phyloP scores from a whole-genome alignment of 2,329 filamentous ascomycete genomes.

The Cladophialophora carrionii region DNA sequence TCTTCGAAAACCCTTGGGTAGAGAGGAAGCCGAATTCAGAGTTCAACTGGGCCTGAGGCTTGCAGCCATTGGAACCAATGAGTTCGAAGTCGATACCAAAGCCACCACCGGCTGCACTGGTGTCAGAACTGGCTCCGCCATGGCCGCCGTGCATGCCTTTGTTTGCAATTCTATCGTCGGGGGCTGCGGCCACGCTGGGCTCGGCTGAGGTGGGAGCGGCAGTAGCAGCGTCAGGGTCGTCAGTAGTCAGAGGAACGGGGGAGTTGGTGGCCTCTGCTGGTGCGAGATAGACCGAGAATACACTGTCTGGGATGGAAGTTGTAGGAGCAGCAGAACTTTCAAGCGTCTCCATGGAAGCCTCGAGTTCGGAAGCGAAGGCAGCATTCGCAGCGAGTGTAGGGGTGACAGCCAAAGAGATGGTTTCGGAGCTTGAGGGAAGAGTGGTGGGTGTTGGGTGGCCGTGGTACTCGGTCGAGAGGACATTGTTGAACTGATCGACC shows the following conservation, averaged over 20 bases:
- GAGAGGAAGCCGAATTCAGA: slow-evolving; percentile 65
- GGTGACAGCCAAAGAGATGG: background rate
- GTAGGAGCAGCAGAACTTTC: slow-evolving; percentile 10
- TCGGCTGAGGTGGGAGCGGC: slow-evolving; percentile 31
- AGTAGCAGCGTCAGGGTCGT: slow-evolving; percentile 33
- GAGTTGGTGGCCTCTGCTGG: slow-evolving; percentile 29
- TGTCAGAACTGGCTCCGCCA: slow-evolving; percentile 3
- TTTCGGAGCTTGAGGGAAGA: slow-evolving; percentile 11
- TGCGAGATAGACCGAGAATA: slow-evolving; percentile 18
- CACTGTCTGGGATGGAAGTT: slow-evolving; percentile 14
- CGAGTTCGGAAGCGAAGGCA: slow-evolving; percentile 21
- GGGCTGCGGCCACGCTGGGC: slow-evolving; percentile 1
- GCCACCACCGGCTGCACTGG: slow-evolving; percentile 35
- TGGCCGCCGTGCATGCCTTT: slow-evolving; percentile 7
- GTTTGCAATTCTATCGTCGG: background rate
- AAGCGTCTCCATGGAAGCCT: slow-evolving; percentile 24
- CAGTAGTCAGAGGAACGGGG: slow-evolving; percentile 20
- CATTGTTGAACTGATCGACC: slow-evolving; percentile 62
- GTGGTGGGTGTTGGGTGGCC: slow-evolving; percentile 19
- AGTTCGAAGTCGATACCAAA: slow-evolving; percentile 63
- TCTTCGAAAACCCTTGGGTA: slow-evolving; percentile 59
- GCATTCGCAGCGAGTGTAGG: background rate
- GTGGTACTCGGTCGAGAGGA: slow-evolving; percentile 50
- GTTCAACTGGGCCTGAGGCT: slow-evolving; percentile 64
- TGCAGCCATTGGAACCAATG: slow-evolving; percentile 66